Conservation (phyloP, 164 flowering plant species). For the Nelumbo lutea region DNA sequence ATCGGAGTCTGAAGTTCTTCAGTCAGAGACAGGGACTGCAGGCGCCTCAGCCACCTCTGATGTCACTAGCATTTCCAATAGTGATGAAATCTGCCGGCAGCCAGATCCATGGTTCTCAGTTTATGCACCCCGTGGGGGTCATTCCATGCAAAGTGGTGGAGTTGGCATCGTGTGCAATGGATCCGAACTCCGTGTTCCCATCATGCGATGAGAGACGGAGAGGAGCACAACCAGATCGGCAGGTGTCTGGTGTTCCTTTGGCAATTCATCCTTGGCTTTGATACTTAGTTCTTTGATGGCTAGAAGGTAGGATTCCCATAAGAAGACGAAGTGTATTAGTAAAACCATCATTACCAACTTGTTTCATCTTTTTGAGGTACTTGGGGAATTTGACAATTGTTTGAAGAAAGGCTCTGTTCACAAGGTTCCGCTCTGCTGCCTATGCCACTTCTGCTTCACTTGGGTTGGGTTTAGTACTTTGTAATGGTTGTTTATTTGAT, state of each 20-base stretch:
- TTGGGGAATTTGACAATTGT: neutral
- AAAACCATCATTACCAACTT: neutral
- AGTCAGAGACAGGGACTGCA: constrained; percentile 17
- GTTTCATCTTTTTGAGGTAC: neutral
- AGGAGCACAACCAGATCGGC: constrained; percentile 8
- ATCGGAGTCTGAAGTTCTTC: constrained; percentile 22
- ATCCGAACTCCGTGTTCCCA: constrained; percentile 37
- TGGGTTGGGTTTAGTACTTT: too few relatives aligned
- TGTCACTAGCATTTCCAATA: constrained; percentile 24
- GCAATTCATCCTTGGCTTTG: constrained; percentile 97
- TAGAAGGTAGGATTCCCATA: neutral
- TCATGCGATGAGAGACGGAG: constrained; percentile 39
- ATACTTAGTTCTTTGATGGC: constrained; percentile 8
- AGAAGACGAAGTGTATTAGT: neutral
- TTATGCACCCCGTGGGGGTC: constrained; percentile 28
- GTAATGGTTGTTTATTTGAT: too few relatives aligned
- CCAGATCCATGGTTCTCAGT: constrained; percentile 30
- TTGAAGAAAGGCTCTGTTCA: neutral
- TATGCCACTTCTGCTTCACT: neutral
- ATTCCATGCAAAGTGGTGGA: constrained; percentile 27
- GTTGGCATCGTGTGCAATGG: constrained; percentile 30
- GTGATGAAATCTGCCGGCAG: constrained; percentile 23
- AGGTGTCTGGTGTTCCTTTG: constrained; percentile 22
- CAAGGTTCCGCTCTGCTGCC: neutral
- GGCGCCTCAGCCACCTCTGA: constrained; percentile 28